Conservation (phyloP, 305 asterid species). For the Solanum aculeatissimum region DNA sequence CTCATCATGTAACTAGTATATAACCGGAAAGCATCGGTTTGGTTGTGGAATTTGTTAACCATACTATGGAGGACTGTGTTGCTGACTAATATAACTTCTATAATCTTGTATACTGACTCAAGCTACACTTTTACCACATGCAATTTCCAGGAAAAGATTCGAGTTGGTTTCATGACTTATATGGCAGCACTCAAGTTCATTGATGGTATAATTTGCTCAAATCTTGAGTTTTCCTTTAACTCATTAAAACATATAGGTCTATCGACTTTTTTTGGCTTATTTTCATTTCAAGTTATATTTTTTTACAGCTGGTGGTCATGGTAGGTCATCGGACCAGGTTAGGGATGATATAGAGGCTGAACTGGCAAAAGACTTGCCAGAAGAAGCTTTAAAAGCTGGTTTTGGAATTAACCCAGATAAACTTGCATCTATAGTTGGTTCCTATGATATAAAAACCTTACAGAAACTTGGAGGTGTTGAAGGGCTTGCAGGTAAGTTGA, state of each 20-base stretch:
- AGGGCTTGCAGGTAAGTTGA: slow-evolving; percentile 61
- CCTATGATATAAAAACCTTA: slow-evolving; percentile 64
- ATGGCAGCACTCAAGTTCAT: slow-evolving; percentile 86
- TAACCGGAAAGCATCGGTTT: background rate
- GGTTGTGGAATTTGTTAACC: background rate
- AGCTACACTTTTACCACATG: slow-evolving; percentile 3
- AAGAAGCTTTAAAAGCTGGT: slow-evolving; percentile 69
- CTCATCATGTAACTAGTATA: background rate
- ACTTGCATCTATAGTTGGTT: slow-evolving; percentile 71
- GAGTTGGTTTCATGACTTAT: slow-evolving; percentile 62
- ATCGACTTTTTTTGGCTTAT: background rate
- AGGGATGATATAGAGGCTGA: slow-evolving; percentile 38
- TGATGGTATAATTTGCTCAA: slow-evolving; percentile 42
- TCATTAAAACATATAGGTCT: background rate
- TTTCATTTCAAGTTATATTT: background rate
- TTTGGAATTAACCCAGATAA: slow-evolving; percentile 68
- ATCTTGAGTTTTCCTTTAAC: background rate
- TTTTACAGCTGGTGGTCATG: slow-evolving; percentile 34
- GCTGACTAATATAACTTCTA: background rate
- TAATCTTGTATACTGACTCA: slow-evolving; percentile 1
- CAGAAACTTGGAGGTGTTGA: slow-evolving; percentile 61
- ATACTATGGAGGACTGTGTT: background rate
- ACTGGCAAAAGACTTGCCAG: slow-evolving; percentile 41
- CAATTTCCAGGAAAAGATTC: slow-evolving; percentile 60
- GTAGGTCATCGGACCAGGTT: slow-evolving; percentile 4